Conservation (phyloP, 2,329 filamentous ascomycete genomes). For the Claviceps purpurea region DNA sequence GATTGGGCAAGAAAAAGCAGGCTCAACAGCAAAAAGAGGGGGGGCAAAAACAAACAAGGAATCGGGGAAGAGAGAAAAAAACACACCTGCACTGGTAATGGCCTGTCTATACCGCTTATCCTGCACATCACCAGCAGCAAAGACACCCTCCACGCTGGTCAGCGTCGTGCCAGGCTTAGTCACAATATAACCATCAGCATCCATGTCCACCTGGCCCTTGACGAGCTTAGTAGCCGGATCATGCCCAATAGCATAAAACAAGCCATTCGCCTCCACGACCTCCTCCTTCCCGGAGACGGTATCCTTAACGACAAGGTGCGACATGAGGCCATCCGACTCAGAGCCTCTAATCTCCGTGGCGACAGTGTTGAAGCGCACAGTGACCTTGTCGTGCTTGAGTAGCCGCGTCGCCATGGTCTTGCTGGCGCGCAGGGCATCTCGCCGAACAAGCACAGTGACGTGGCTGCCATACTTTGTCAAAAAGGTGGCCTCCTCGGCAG, state of each 20-base stretch:
- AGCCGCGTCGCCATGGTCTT: conserved; percentile 86
- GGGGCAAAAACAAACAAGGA: not conserved
- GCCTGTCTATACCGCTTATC: conserved; percentile 97
- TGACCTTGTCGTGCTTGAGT: conserved; percentile 74
- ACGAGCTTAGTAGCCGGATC: conserved; percentile 85
- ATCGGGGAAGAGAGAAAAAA: not conserved
- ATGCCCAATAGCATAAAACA: conserved; percentile 97
- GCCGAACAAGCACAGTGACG: conserved; percentile 85
- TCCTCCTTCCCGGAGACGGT: conserved; percentile 62
- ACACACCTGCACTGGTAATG: conserved; percentile 87
- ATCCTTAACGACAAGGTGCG: conserved; percentile 72
- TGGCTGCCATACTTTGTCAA: conserved; percentile 94
- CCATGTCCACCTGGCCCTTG: conserved; percentile 79
- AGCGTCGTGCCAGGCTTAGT: conserved; percentile 80
- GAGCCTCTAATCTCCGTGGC: conserved; percentile 78
- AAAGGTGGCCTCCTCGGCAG: conserved; percentile 94
- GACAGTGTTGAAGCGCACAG: conserved; percentile 72
- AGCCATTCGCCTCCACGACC: conserved; percentile 76
- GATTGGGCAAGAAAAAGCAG: not conserved
- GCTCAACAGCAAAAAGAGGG: not conserved
- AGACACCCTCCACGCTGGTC: conserved; percentile 84
- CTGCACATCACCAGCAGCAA: conserved; percentile 94
- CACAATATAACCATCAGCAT: conserved; percentile 80
- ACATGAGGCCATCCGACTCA: conserved; percentile 68
- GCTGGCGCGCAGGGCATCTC: conserved; percentile 73